Percentiles rank a stretch among this genome's conserved stretches.
phyloP scores from a whole-genome alignment of 1,284 basidiomycete species.

The Sanguinoderma infundibulare region DNA sequence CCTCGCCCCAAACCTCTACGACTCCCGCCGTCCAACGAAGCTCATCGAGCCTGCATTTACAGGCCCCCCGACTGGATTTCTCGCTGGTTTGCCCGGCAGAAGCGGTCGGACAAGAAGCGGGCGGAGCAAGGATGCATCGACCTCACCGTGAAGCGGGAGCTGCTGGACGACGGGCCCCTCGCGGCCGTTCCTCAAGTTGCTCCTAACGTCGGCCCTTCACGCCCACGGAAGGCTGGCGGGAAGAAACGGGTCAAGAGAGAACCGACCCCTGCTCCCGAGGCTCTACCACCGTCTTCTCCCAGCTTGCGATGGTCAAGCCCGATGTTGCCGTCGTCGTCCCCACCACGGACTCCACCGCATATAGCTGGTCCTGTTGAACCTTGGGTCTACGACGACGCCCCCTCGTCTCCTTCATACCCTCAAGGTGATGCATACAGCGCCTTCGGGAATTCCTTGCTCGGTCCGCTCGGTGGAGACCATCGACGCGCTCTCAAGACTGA shows the following conservation, averaged over 20 bases:
- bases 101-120: background rate
- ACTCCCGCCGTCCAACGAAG: background rate
- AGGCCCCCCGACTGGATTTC: background rate
- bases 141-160: conserved; percentile 5
- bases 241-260: background rate
- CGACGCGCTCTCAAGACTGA: background rate
- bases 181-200: background rate
- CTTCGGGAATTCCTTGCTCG: background rate
- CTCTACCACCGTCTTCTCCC: background rate
- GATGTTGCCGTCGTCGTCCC: conserved; percentile 4
- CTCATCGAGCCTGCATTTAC: background rate
- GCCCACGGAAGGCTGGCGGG: background rate
- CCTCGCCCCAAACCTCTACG: too few species aligned
- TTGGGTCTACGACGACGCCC: background rate
- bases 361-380: background rate
- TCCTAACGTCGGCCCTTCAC: background rate
- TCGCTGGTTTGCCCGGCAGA: conserved; percentile 5
- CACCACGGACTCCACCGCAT: conserved; percentile 3
- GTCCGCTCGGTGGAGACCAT: background rate
- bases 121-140: conserved; percentile 1
- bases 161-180: background rate
- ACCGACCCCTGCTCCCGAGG: background rate
- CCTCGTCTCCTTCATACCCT: background rate
- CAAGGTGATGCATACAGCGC: background rate
- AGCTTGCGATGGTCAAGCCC: conserved; percentile 1